A percentile compares a stretch with the other conserved stretches of the same genome.
phyloP scores from a whole-genome alignment of 768 basidiomycete genomes.

The Amanita rubescens region DNA sequence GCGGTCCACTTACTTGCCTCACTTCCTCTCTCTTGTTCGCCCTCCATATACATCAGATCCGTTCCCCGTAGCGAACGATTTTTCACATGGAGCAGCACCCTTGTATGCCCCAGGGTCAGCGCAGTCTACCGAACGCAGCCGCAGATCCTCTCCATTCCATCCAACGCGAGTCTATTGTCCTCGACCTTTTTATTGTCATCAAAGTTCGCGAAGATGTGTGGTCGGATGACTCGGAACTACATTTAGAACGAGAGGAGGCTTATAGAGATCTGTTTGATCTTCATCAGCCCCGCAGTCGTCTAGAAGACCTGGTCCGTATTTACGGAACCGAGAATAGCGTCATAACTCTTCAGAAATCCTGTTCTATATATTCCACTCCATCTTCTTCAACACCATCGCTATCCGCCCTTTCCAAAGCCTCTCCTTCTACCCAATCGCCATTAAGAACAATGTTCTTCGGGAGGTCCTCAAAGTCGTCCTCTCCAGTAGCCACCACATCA shows the following conservation, averaged over 20 bases:
- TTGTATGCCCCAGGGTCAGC: conserved; percentile 18
- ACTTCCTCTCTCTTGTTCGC: conserved; percentile 56
- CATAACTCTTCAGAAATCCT: conserved; percentile 19
- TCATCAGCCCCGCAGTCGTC: conserved; percentile 60
- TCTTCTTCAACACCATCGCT: conserved; percentile 1
- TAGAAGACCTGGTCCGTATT: conserved; percentile 65
- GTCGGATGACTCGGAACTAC: conserved; percentile 65
- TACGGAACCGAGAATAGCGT: conserved; percentile 36
- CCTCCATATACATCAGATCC: conserved; percentile 72
- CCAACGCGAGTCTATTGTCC: conserved; percentile 67
- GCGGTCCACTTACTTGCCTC: conserved; percentile 63
- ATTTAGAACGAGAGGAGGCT: conserved; percentile 66
- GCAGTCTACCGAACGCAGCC: conserved; percentile 13
- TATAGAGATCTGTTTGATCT: conserved; percentile 79
- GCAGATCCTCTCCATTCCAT: conserved; percentile 31
- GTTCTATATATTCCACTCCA: neutral
- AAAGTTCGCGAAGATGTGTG: conserved; percentile 77
- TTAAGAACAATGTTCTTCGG: conserved; percentile 6
- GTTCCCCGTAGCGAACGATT: conserved; percentile 41
- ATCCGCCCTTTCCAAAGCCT: conserved; percentile 3
- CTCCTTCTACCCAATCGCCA: conserved; percentile 1
- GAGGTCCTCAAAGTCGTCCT: conserved; percentile 1
- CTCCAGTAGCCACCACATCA: neutral
- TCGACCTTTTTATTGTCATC: conserved; percentile 76
- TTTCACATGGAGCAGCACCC: conserved; percentile 12